Conservation (phyloP, 1,284 basidiomycete species). For the Dichomitus squalens region DNA sequence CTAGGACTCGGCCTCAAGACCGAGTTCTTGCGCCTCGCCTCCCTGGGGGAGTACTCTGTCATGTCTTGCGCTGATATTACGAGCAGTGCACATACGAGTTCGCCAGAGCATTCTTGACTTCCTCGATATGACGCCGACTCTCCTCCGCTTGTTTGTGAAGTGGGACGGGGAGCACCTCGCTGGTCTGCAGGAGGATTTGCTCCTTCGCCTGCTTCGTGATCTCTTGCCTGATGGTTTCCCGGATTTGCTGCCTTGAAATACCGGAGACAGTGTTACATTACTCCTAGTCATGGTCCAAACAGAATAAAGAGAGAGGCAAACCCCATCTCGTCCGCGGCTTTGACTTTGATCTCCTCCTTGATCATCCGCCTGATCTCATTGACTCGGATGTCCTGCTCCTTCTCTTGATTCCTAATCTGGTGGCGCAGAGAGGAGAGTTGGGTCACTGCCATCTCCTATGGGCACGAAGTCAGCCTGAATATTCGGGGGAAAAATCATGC, state of each 20-base stretch:
- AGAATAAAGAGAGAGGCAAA: background rate
- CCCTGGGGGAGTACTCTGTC: conserved; percentile 33
- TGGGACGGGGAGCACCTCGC: conserved; percentile 40
- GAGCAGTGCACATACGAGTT: conserved; percentile 50
- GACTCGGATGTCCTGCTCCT: conserved; percentile 36
- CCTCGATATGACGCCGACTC: conserved; percentile 42
- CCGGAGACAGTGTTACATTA: background rate
- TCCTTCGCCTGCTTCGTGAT: conserved; percentile 43
- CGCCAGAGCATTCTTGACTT: conserved; percentile 43
- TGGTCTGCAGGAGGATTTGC: conserved; percentile 39
- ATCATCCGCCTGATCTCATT: conserved; percentile 39
- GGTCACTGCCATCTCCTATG: conserved; percentile 39
- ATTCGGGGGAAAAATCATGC: background rate
- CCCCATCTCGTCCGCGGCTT: conserved; percentile 31
- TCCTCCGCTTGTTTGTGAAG: conserved; percentile 47
- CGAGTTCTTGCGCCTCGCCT: conserved; percentile 53
- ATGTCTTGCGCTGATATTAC: conserved; percentile 29
- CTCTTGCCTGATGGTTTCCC: conserved; percentile 40
- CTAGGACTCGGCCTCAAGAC: conserved; percentile 35
- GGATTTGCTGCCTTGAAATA: conserved; percentile 36
- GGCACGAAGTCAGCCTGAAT: background rate
- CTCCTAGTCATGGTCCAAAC: too few relatives aligned
- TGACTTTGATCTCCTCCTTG: conserved; percentile 36
- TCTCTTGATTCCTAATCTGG: conserved; percentile 40
- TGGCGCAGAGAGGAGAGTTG: conserved; percentile 27